A percentile compares a stretch with the other conserved stretches of the same genome.
Evolutionary conservation across 176 grass and related monocot species (phyloP).

Genomic region (Bolboschoenus planiculmis): DNA sequence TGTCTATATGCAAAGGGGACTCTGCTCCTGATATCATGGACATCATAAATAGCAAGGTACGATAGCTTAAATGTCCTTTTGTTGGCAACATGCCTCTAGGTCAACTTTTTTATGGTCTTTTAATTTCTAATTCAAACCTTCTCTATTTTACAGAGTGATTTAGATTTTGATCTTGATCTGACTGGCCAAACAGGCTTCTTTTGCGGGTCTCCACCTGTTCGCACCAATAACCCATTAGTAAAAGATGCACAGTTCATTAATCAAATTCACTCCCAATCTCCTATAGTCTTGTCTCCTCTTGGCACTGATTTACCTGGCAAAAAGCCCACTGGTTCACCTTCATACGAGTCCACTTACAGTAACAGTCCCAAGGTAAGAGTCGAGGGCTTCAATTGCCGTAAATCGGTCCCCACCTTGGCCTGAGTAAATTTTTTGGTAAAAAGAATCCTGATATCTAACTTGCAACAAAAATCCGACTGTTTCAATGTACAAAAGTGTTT

Average conservation of each 20-base stretch:
- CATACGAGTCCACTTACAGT: conserved; percentile 41
- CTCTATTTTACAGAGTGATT: conserved; percentile 39
- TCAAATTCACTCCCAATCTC: conserved; percentile 45
- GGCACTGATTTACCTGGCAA: conserved; percentile 41
- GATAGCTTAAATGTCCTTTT: background rate
- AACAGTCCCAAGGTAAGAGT: conserved; percentile 78
- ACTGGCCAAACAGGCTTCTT: conserved; percentile 53
- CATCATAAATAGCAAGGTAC: conserved; percentile 65
- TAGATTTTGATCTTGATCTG: conserved; percentile 45
- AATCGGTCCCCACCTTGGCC: conserved; percentile 55
- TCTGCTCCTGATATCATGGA: conserved; percentile 55
- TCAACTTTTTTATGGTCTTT: background rate
- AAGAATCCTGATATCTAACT: conserved; percentile 29
- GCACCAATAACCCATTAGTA: conserved; percentile 75
- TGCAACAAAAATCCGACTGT: background rate
- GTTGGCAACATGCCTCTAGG: background rate
- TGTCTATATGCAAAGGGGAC: conserved; percentile 45
- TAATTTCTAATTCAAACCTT: conserved; percentile 12
- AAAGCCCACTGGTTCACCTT: conserved; percentile 45
- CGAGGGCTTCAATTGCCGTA: conserved; percentile 74
- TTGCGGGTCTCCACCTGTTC: conserved; percentile 76
- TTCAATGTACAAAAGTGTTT: background rate
- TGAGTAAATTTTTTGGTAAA: conserved; percentile 37
- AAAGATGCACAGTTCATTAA: conserved; percentile 64
- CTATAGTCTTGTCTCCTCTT: conserved; percentile 27